phyloP scores from a whole-genome alignment of 352 stramenopile genomes.

The Thraustochytrium aureum region DNA sequence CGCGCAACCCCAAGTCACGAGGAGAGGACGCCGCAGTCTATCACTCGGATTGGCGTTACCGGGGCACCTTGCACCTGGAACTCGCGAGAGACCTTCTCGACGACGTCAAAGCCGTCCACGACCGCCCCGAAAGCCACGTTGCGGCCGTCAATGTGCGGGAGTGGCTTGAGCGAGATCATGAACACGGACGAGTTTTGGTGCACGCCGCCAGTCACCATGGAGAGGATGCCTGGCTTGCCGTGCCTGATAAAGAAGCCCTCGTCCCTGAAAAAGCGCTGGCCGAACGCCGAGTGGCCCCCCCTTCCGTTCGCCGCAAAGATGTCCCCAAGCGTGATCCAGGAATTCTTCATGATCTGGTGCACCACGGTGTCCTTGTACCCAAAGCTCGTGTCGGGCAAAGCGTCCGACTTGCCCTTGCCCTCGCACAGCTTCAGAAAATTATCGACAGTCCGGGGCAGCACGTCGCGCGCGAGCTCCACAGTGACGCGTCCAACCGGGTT shows the following conservation, averaged over 20 bases:
- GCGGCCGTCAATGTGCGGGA: constrained; percentile 56
- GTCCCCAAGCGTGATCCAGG: constrained; percentile 52
- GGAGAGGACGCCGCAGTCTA: constrained; percentile 29
- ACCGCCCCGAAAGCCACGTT: constrained; percentile 57
- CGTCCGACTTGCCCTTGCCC: neutral
- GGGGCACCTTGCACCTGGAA: constrained; percentile 44
- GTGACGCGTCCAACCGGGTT: neutral
- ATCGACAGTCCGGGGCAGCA: constrained; percentile 39
- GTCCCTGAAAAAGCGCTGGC: constrained; percentile 51
- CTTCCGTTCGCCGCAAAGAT: constrained; percentile 19
- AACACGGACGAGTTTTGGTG: constrained; percentile 56
- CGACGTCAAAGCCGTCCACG: constrained; percentile 54
- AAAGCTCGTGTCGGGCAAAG: neutral
- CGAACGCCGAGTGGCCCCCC: constrained; percentile 48
- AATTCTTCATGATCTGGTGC: constrained; percentile 53
- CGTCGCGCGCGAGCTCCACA: constrained; percentile 49
- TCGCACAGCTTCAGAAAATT: constrained; percentile 55
- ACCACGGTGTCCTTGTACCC: constrained; percentile 53
- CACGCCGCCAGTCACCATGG: constrained; percentile 55
- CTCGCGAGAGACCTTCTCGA: constrained; percentile 38
- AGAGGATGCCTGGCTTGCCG: constrained; percentile 56
- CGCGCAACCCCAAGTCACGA: no score
- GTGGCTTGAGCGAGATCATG: constrained; percentile 54
- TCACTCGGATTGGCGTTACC: constrained; percentile 18
- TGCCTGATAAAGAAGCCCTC: constrained; percentile 58